Percentiles rank a stretch among this genome's conserved stretches.
Evolutionary conservation across 176 grass and related monocot species (phyloP).

Genomic region (Eremochloa ophiuroides): DNA sequence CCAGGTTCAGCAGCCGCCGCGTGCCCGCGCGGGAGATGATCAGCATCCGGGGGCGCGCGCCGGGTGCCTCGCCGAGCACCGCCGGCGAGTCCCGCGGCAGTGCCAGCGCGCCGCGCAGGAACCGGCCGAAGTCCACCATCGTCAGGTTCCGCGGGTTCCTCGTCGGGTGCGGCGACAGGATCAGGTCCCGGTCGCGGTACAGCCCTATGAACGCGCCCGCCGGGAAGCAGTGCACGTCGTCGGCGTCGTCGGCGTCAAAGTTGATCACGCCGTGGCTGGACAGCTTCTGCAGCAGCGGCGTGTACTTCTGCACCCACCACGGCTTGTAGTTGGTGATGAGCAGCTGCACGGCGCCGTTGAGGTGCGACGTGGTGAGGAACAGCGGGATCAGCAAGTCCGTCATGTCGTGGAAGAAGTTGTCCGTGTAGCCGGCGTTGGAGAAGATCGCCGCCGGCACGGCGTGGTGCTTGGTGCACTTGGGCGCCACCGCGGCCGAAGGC

Average conservation of each 20-base stretch:
- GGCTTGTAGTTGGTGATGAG: conserved; percentile 60
- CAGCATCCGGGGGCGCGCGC: conserved; percentile 42
- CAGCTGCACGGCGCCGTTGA: conserved; percentile 66
- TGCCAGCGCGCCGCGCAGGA: conserved; percentile 44
- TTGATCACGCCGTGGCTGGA: conserved; percentile 55
- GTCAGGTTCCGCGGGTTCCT: conserved; percentile 56
- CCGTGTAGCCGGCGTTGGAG: conserved; percentile 64
- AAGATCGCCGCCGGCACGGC: conserved; percentile 53
- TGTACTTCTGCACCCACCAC: conserved; percentile 69
- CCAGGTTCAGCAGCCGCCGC: conserved; percentile 47
- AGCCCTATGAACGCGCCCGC: conserved; percentile 38
- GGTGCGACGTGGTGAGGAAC: conserved; percentile 53
- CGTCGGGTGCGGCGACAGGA: conserved; percentile 50
- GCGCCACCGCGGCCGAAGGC: neutral
- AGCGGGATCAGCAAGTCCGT: conserved; percentile 56
- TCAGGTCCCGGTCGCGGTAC: conserved; percentile 65
- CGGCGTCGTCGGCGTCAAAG: conserved; percentile 46
- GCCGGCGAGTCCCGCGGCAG: conserved; percentile 32
- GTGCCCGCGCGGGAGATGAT: conserved; percentile 50
- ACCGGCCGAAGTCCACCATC: conserved; percentile 62
- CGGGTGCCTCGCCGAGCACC: conserved; percentile 38
- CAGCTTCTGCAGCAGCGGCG: conserved; percentile 49
- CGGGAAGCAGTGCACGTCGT: conserved; percentile 61
- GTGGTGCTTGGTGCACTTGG: conserved; percentile 44
- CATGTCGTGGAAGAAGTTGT: conserved; percentile 90